Evolutionary conservation across 257 asterid genomes (phyloP), one percentile per base, ranked within the genome.

Genomic region (Primulina eburnea): DNA sequence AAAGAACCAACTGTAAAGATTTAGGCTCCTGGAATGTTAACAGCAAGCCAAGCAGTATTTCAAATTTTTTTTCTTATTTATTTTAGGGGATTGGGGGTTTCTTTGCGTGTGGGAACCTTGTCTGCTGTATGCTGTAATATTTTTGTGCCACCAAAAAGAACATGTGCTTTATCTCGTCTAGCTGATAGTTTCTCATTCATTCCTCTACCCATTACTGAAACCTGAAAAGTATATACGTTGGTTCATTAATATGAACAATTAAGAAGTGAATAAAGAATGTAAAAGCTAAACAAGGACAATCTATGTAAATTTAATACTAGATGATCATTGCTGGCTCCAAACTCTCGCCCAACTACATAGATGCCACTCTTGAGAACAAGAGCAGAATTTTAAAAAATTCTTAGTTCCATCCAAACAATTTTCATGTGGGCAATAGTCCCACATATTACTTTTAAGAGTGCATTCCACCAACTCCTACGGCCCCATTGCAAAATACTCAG

Each of bases 101-200:
- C 52, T 40, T 47, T 47, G 55, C 52, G 26, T 76, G 72, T 50
- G 69, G 66, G 69, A 64, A 94, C 99, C 99, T 91, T 94, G 82
- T 94, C 97, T 8, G 95, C 83, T 53, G 97, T 85, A 78, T 94
- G 99, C 82, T 94, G 99, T 77, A 94, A 80, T 80, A 94, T 86
- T 81, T 90, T 94, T 70, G 99, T 94, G 71, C 99, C 99, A 73
- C 99, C 99, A 72, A 91, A 94, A 71, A 94, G 99, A 77, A 94
- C 95, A 79, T 94, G 89, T 34, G 90, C 86, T 80, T 91, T 94
- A 69, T 94, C 97, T 67, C 97, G 88, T 70, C 82, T 86, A 71
- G 85, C 82, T 62, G 99, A 91, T 66, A 94, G 74, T 74, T 77
- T 89, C 81, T 91, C 99, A 65, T 88, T 88, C 43, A 72, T 67